Evolutionary conservation across 768 basidiomycete species (phyloP).

Genomic region (Lentinula aciculospora): DNA sequence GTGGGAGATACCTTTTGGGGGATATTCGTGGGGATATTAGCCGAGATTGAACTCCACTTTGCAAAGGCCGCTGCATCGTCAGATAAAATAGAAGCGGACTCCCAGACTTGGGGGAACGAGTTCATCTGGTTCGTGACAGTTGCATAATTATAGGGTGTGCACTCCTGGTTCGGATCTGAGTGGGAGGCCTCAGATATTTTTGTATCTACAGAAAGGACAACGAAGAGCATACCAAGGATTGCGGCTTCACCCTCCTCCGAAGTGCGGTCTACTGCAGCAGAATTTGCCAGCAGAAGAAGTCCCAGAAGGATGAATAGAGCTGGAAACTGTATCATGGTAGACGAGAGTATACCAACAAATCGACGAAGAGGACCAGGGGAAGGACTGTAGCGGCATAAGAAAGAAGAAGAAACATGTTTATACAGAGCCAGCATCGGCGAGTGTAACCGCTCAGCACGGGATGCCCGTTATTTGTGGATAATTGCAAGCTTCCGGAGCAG

Average conservation of each 20-base stretch:
- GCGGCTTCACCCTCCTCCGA: conserved; percentile 1
- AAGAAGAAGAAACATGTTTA: not conserved
- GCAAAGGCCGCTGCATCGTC: not conserved
- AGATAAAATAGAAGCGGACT: not conserved
- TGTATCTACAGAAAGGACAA: not conserved
- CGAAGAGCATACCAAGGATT: not conserved
- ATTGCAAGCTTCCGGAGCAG: no score
- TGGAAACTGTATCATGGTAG: not conserved
- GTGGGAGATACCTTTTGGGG: not conserved
- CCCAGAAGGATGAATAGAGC: not conserved
- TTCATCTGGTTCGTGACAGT: not conserved
- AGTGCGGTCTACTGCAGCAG: conserved; percentile 2
- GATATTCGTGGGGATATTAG: not conserved
- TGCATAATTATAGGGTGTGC: conserved; percentile 4
- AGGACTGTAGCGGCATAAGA: not conserved
- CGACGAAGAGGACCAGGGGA: not conserved
- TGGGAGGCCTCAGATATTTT: no score
- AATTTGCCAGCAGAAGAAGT: not conserved
- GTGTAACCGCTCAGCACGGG: not conserved
- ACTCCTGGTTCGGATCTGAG: conserved; percentile 5
- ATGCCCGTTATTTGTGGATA: not conserved
- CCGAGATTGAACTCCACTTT: conserved; percentile 2
- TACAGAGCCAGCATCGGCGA: not conserved
- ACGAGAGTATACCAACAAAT: no score
- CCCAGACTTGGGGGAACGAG: conserved; percentile 2